Percentiles rank a stretch among this genome's conserved stretches.
phyloP scores from a whole-genome alignment of 306 rosid genomes.

The Acacia crassicarpa region DNA sequence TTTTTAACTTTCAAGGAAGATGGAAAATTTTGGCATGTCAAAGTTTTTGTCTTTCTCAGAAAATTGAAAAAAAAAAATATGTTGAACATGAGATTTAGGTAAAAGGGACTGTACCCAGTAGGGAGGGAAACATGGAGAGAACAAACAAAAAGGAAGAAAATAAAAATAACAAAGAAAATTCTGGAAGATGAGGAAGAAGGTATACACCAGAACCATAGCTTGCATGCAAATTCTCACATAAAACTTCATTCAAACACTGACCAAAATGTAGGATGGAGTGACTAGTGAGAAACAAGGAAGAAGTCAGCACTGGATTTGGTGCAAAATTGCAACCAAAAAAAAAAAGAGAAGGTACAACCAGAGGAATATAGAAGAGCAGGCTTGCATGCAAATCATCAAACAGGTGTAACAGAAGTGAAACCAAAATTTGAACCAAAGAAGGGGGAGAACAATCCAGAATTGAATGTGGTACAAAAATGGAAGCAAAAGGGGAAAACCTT shows the following conservation, averaged over 20 bases:
- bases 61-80: not conserved
- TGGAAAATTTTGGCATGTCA: not conserved
- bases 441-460: not conserved
- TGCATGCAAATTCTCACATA: constrained; percentile 4
- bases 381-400: not conserved
- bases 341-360: not conserved
- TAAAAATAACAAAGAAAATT: not conserved
- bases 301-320: constrained; percentile 7
- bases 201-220: not conserved
- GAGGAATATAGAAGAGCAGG: not conserved
- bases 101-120: not conserved
- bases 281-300: not conserved
- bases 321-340: not conserved
- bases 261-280: not conserved
- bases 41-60: not conserved
- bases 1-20: not conserved
- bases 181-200: not conserved
- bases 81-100: not conserved
- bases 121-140: not conserved
- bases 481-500: not conserved
- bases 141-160: not conserved
- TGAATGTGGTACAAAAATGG: not conserved
- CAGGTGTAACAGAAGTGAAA: not conserved
- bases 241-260: not conserved
- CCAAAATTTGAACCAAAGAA: not conserved